Conservation (phyloP, 1,139 yeast species). For the Pichia sp. region DNA sequence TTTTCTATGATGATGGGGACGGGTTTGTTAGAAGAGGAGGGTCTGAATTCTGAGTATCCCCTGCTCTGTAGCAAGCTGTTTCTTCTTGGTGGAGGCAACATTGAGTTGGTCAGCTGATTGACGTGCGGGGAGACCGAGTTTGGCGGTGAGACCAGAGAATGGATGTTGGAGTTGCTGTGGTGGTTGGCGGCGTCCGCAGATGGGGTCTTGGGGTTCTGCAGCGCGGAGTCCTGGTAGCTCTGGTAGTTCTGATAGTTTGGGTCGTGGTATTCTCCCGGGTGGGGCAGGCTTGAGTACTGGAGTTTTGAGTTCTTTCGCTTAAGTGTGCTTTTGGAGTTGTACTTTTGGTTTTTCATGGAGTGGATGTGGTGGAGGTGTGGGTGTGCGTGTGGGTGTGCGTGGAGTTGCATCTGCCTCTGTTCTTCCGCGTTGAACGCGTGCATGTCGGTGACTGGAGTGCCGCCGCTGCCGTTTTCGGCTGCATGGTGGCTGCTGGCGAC, state of each 20-base stretch:
- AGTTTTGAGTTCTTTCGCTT: not conserved
- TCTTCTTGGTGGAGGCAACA: slow-evolving; percentile 31
- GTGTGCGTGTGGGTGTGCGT: not conserved
- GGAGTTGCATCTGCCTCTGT: not conserved
- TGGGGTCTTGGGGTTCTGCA: slow-evolving; percentile 16
- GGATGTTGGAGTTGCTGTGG: not conserved
- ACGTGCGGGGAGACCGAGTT: slow-evolving; percentile 22
- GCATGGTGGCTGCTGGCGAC: not conserved
- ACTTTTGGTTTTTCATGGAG: not conserved
- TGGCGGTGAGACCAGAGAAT: slow-evolving; percentile 21
- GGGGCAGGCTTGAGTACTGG: not conserved
- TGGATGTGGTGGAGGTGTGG: not conserved
- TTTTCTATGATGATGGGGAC: slow-evolving; percentile 28
- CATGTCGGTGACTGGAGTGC: not conserved
- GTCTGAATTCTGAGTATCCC: slow-evolving; percentile 26
- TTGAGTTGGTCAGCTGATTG: slow-evolving; percentile 19
- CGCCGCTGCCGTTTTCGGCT: not conserved
- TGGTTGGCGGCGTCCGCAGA: slow-evolving; percentile 2
- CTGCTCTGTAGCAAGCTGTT: slow-evolving; percentile 17
- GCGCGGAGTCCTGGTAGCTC: not conserved
- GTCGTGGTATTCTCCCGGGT: not conserved
- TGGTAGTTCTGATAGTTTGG: not conserved
- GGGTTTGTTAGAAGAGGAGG: slow-evolving; percentile 29
- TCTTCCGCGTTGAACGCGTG: not conserved
- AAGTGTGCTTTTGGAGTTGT: not conserved